Conservation (phyloP, 306 rosid genomes). For the Cicer cuneatum region DNA sequence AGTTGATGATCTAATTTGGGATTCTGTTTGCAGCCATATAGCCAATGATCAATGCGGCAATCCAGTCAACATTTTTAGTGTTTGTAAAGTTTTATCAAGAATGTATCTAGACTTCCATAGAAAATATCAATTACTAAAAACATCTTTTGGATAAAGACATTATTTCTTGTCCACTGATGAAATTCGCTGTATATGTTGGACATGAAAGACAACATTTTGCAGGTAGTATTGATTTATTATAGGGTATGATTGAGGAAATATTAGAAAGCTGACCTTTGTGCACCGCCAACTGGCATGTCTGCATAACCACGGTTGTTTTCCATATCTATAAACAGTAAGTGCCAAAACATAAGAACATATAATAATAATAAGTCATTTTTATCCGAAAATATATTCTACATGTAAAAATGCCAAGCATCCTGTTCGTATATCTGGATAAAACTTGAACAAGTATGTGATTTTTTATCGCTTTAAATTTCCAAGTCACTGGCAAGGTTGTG, state of each 20-base stretch:
- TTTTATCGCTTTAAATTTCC: neutral
- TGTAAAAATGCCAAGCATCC: constrained; percentile 1
- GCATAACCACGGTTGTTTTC: constrained; percentile 51
- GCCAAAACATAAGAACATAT: constrained; percentile 19
- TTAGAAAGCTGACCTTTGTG: constrained; percentile 48
- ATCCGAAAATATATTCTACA: neutral
- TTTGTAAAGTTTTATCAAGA: neutral
- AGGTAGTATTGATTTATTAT: constrained; percentile 20
- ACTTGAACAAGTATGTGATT: neutral
- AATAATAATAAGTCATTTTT: neutral
- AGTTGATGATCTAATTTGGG: neutral
- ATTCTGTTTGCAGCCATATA: constrained; percentile 11
- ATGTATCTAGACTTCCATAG: constrained; percentile 25
- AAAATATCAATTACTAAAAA: constrained; percentile 16
- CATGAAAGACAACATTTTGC: constrained; percentile 11
- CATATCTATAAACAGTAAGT: constrained; percentile 45
- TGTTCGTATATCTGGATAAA: constrained; percentile 3
- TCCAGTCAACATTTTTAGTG: constrained; percentile 8
- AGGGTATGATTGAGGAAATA: constrained; percentile 6
- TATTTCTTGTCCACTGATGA: constrained; percentile 11
- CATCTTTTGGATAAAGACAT: constrained; percentile 6
- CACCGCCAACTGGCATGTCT: constrained; percentile 50
- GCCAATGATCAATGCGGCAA: neutral
- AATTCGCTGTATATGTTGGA: constrained; percentile 1
- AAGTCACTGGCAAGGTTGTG: constrained; percentile 19